Evolutionary conservation across 2,329 filamentous ascomycete species (phyloP), one percentile per base, ranked within the genome.

Genomic region (Blastomyces parvus): DNA sequence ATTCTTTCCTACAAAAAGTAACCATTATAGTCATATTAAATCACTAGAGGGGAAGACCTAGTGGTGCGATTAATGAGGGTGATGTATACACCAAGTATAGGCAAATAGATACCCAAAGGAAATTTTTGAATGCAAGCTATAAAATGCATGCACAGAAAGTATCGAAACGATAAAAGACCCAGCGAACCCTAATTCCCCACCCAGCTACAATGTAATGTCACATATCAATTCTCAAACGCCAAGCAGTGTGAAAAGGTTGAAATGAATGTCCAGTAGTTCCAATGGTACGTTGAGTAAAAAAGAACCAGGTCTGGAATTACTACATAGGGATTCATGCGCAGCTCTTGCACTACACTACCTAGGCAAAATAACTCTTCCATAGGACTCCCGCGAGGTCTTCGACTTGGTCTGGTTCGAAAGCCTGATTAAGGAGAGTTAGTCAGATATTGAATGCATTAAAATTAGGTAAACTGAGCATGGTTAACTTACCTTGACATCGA

Each of bases 321-420:
- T 25, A 14, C 4, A 27, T 3, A 52, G 19, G 22, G 25, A 30
- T 14, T 52, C 13, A 30, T 27, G 48, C 4, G 30, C 11, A 38
- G 11, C n/a, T 40, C 27, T 33, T 33, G 25, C 25, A 11, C 17
- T 27, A 40, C 42, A 55, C 7, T 25, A 9, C 36, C 40, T 62
- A 96, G 50, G 92, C 95, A 80, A 99, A 99, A 74, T 99, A 99
- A 76, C 93, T 97, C 87, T 99, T 99, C 94, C 94, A 99, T 61
- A 99, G 80, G 58, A 99, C 95, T 61, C 94, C 94, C 71, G 97
- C 92, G 64, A 99, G 77, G 73, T 97, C 93, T 75, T 97, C 94
- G 13, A 99, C 81, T 72, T 99, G 93, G 70, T 97, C 94, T 38
- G 88, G 80, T 33, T 91, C 91, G 73, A 99, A 99, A 65, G 84